Percentiles rank a stretch among this genome's conserved stretches.
phyloP scores from a whole-genome alignment of 139 green algal species.

The Closterium sp. region DNA sequence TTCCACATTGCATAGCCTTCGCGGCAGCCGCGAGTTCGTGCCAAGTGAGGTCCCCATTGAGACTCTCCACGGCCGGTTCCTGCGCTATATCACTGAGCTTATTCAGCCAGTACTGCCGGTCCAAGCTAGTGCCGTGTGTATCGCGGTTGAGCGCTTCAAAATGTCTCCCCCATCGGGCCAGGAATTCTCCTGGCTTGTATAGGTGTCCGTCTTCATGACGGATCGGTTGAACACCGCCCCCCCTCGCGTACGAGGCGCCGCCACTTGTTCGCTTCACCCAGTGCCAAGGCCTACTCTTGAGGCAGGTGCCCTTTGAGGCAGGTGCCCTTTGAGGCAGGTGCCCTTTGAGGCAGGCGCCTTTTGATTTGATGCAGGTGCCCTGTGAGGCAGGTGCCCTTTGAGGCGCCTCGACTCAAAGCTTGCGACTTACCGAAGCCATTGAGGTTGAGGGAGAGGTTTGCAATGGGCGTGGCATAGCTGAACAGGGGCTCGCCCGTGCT shows the following conservation, averaged over 20 bases:
- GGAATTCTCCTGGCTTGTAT: too few relatives aligned
- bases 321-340: too few relatives aligned
- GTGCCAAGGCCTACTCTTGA: too few relatives aligned
- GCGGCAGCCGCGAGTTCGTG: neutral
- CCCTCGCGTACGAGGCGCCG: too few relatives aligned
- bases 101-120: neutral
- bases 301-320: too few relatives aligned
- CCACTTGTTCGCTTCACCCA: too few relatives aligned
- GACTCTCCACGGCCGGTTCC: neutral
- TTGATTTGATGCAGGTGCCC: too few relatives aligned
- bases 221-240: too few relatives aligned
- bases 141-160: neutral
- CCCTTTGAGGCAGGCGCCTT: too few relatives aligned
- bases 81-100: neutral
- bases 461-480: neutral
- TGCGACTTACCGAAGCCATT: neutral
- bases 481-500: neutral
- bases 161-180: neutral
- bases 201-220: too few relatives aligned
- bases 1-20: neutral
- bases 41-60: neutral
- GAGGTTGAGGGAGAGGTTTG: neutral
- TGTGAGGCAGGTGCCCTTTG: too few relatives aligned
- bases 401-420: too few relatives aligned
- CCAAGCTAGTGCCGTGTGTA: neutral